Conservation (phyloP, 805 yeast species). For the Lipomyces starkeyi region DNA sequence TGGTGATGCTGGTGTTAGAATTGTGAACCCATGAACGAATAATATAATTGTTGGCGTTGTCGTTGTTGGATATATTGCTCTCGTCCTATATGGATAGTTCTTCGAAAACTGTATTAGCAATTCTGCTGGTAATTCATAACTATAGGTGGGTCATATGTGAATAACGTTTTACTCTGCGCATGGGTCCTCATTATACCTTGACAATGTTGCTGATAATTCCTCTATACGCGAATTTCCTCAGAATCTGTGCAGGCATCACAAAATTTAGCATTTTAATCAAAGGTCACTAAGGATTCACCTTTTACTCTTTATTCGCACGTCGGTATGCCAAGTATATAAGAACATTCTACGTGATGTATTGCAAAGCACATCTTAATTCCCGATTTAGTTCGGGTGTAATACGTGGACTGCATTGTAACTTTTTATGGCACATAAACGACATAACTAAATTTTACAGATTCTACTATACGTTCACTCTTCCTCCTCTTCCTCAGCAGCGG, state of each 20-base stretch:
- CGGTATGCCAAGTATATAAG: neutral
- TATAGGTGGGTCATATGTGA: neutral
- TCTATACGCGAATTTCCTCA: neutral
- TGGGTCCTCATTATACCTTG: neutral
- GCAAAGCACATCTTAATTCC: neutral
- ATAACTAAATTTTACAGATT: constrained; percentile 1
- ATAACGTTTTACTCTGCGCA: neutral
- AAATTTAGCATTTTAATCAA: neutral
- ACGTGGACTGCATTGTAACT: constrained; percentile 1
- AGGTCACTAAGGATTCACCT: no score
- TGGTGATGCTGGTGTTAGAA: constrained; percentile 38
- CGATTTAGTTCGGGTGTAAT: neutral
- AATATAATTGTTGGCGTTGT: neutral
- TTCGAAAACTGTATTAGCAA: neutral
- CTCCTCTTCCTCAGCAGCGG: constrained; percentile 28
- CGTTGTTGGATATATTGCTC: neutral
- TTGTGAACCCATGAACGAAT: constrained; percentile 27
- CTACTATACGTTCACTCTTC: constrained; percentile 16
- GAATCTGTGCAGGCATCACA: neutral
- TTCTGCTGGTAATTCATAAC: neutral
- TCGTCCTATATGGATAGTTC: neutral
- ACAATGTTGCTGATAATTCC: neutral
- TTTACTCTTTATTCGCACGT: no score
- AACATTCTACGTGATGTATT: neutral
- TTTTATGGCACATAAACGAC: neutral